Conservation (phyloP, 768 basidiomycete species). For the Russula sp. region DNA sequence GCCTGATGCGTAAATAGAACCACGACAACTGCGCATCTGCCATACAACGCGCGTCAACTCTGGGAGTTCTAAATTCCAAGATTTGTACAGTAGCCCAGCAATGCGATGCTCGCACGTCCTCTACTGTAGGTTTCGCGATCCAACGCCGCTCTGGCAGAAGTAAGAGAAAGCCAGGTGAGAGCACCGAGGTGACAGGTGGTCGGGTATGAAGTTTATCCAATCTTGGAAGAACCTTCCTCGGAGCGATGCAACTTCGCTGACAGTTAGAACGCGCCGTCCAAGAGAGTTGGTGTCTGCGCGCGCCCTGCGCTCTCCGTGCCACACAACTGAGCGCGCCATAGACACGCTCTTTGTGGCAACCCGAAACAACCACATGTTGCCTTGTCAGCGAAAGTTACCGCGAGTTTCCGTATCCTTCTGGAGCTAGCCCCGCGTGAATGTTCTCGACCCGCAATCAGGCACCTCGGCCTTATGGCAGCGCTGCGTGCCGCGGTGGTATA, state of each 20-base stretch:
- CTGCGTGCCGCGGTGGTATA: constrained; percentile 10
- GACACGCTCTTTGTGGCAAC: constrained; percentile 14
- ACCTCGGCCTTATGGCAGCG: constrained; percentile 20
- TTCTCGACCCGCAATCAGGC: constrained; percentile 21
- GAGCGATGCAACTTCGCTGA: background rate
- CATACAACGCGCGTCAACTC: background rate
- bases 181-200: no score
- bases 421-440: constrained; percentile 19
- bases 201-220: background rate
- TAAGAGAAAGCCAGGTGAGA: background rate
- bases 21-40: background rate
- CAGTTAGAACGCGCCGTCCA: background rate
- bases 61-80: background rate
- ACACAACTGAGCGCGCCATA: constrained; percentile 1
- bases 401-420: constrained; percentile 3
- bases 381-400: constrained; percentile 13
- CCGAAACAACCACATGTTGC: background rate
- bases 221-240: background rate
- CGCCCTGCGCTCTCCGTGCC: background rate
- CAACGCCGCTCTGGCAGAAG: background rate
- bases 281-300: background rate
- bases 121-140: background rate
- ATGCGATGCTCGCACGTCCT: background rate
- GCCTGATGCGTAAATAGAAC: background rate
- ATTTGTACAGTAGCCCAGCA: background rate